Evolutionary conservation across 2,329 filamentous ascomycete genomes (phyloP).

Genomic region (Aspergillus luchuensis): DNA sequence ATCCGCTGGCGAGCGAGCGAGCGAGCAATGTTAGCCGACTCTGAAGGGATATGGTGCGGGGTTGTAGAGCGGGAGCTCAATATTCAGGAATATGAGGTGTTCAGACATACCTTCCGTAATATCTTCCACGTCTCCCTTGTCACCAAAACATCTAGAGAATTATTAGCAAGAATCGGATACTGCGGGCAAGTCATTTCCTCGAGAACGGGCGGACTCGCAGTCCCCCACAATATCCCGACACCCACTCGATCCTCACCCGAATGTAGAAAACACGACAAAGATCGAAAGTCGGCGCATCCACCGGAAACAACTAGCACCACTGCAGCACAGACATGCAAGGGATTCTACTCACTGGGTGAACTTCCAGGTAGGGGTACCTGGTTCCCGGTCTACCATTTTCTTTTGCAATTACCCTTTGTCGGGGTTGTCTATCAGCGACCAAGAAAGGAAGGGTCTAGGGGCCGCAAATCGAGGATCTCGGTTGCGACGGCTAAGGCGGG

Average conservation of each 20-base stretch:
- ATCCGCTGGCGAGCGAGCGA: slow-evolving; percentile 40
- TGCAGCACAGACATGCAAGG: slow-evolving; percentile 8
- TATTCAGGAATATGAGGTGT: neutral
- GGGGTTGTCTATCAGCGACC: slow-evolving; percentile 21
- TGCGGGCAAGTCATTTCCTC: neutral
- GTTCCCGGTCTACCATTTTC: slow-evolving; percentile 92
- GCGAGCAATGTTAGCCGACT: slow-evolving; percentile 4
- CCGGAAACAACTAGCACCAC: neutral
- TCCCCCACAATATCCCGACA: neutral
- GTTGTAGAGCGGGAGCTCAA: neutral
- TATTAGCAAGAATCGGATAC: slow-evolving; percentile 8
- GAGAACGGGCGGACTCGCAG: neutral
- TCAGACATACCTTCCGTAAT: slow-evolving; percentile 80
- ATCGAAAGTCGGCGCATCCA: neutral
- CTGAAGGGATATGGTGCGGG: neutral
- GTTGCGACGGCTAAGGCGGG: slow-evolving; percentile 18
- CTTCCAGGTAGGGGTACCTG: slow-evolving; percentile 96
- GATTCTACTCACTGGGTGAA: slow-evolving; percentile 85
- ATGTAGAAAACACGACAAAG: neutral
- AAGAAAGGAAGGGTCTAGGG: slow-evolving; percentile 19
- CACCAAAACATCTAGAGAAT: slow-evolving; percentile 83
- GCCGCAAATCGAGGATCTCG: slow-evolving; percentile 12
- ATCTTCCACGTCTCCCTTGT: slow-evolving; percentile 98
- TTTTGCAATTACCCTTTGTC: slow-evolving; percentile 49
- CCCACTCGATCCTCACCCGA: neutral